Base-by-base conservation (phyloP, 129 eudicot genomes). In the Gnaphalium uliginosum region DNA sequence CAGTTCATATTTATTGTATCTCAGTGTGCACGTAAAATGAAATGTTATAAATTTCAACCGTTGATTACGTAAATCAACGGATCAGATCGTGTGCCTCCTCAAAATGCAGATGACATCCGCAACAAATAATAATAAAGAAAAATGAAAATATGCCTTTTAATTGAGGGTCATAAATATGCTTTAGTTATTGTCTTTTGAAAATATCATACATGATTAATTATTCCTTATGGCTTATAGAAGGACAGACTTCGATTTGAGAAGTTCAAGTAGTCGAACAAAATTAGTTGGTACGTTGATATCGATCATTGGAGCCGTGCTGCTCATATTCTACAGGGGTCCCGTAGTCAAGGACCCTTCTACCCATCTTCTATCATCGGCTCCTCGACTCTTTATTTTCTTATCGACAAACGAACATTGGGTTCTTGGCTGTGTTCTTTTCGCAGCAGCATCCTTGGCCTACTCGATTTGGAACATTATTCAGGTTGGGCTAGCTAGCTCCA, bases 391-490 rank as follows among this genome's bases (percentile, higher is more conserved):
- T n/a, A 72, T 88, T 15, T 93, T 93, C 87, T 41, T 85, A 7
- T 81, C 95, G 23, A 69, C 80, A 5, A 76, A 87, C 51, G 92
- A 89, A 73, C 56, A 90, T 18, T 93, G 98, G 98, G 75, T 77
- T 58, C 65, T 86, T 50, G 96, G 98, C 61, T 85, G 89, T 61
- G 10, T 66, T 56, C 85, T 88, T 37, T 85, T 84, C 39, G 98
- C 95, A 60, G 76, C 79, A 30, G 96, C 86, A n/a, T 83, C 95
- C n/a, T 41, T 90, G 13, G 68, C 90, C 37, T 77, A 84, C 43
- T 80, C 96, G 8, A 71, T 86, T 9, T 88, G 96, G 95, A 86
- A 87, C 69, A 85, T 88, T 32, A 66, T 86, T n/a, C 98, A 93
- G 95, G 98, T 92, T 68, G 10, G 48, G n/a, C 18, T 46, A 46